Base-by-base conservation (phyloP, 2,329 filamentous ascomycete genomes). In the Colletotrichum scovillei region DNA sequence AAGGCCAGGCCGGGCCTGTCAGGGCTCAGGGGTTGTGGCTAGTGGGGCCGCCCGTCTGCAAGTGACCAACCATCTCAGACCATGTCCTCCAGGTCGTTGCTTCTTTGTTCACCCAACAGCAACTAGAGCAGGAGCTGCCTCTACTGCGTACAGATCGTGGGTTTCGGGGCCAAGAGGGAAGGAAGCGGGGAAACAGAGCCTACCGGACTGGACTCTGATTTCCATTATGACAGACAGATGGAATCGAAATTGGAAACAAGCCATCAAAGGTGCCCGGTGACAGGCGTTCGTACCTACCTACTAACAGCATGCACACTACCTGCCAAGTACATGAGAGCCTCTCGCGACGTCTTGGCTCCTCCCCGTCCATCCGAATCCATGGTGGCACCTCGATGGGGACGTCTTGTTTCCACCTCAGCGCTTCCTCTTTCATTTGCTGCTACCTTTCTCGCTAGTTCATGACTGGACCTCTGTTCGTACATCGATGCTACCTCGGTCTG, bases 1-100 rank as follows among this genome's bases (percentile, higher is more conserved):
- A 38, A 64, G 70, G 60, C 67, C 55, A 62, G 56, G 60, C 67
- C 56, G n/a, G 32, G 56, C 67, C 46, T 55, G 60, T 62, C 67
- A 73, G 53, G 65, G 65, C 58, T 62, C 65, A 72, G 56, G 67
- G 67, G 49, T 49, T 5, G 1, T 62, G 67, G 49, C 4, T 30
- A 30, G 35, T 71, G 71, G 67, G 67, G 60, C 60, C 56, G 67
- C 4, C 19, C 16, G 4, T n/a, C 22, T 38, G 11, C 16, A 52
- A 55, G 22, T 19, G 8, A n/a, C 71, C 71, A 73, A 73, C 65
- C 55, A 62, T 26, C 32, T 60, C 67, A 46, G 32, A 52, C 24
- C 19, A 38, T 49, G 5, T 52, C 11, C 52, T 56, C 9, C 38
- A 42, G 6, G 38, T 3, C 38, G 3, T 30, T 60, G 24, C 35